Evolutionary conservation across 1,139 yeast species (phyloP).

Genomic region (Magnusiomyces paraingens): DNA sequence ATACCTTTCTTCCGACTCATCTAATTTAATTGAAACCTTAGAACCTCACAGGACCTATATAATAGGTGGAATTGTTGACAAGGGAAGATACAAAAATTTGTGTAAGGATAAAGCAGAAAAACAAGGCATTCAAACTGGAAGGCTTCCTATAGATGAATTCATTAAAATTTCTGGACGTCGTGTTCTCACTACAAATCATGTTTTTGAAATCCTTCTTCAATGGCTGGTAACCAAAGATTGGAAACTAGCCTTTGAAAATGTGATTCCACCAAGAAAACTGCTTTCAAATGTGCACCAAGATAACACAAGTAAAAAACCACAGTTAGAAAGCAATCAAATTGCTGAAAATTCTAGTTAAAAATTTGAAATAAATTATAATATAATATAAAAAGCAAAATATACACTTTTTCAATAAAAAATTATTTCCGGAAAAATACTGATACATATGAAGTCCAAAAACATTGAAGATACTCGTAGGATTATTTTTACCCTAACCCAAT

Average conservation of each 20-base stretch:
- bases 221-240: conserved; percentile 79
- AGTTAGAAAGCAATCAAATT: too few relatives aligned
- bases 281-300: conserved; percentile 10
- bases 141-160: conserved; percentile 82
- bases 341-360: too few relatives aligned
- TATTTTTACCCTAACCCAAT: too few relatives aligned
- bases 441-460: too few relatives aligned
- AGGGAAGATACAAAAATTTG: conserved; percentile 78
- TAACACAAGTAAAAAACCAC: neutral
- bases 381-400: too few relatives aligned
- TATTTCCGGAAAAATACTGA: too few relatives aligned
- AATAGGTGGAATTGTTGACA: conserved; percentile 95
- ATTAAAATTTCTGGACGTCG: conserved; percentile 78
- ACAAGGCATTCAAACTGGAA: conserved; percentile 64
- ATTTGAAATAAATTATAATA: too few relatives aligned
- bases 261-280: conserved; percentile 75
- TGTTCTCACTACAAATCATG: conserved; percentile 92
- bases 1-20: conserved; percentile 85
- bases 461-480: too few relatives aligned
- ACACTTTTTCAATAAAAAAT: too few relatives aligned
- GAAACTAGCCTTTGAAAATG: conserved; percentile 78
- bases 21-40: conserved; percentile 53
- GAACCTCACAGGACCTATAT: conserved; percentile 70
- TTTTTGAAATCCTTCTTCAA: conserved; percentile 73
- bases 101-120: conserved; percentile 77